phyloP scores from a whole-genome alignment of 371 early-diverging fungal species.

The Mucor racemosus region DNA sequence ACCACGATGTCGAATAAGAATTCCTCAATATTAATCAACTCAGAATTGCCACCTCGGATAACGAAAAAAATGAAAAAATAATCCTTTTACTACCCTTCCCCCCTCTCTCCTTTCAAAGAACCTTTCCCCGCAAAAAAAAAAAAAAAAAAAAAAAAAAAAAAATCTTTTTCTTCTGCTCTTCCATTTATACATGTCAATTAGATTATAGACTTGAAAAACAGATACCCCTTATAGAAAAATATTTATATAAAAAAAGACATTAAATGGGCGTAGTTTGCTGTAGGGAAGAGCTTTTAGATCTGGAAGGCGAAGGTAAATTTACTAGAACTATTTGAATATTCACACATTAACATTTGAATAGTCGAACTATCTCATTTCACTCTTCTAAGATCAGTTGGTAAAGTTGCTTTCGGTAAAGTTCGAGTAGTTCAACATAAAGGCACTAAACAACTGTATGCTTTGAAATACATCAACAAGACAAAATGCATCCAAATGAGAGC shows the following conservation, averaged over 20 bases:
- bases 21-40: too few species aligned
- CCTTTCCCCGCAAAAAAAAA: background rate
- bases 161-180: background rate
- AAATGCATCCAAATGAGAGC: slow-evolving; percentile 64
- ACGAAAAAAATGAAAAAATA: background rate
- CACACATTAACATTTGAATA: background rate
- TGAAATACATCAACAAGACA: slow-evolving; percentile 68
- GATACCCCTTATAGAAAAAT: too few species aligned
- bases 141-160: background rate
- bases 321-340: background rate
- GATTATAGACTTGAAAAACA: background rate
- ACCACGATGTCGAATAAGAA: too few species aligned
- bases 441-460: slow-evolving; percentile 59
- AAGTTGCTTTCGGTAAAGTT: slow-evolving; percentile 82
- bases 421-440: slow-evolving; percentile 87
- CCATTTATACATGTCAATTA: slow-evolving; percentile 1
- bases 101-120: background rate
- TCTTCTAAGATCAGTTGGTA: slow-evolving; percentile 71
- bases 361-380: slow-evolving; percentile 70
- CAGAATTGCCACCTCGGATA: background rate
- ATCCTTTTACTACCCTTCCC: background rate
- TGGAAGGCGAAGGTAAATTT: slow-evolving; percentile 47
- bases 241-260: too few species aligned
- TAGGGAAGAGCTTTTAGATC: slow-evolving; percentile 41
- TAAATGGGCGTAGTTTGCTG: slow-evolving; percentile 53